phyloP scores from a whole-genome alignment of 176 grass and related monocot species.

The Melocanna baccifera region DNA sequence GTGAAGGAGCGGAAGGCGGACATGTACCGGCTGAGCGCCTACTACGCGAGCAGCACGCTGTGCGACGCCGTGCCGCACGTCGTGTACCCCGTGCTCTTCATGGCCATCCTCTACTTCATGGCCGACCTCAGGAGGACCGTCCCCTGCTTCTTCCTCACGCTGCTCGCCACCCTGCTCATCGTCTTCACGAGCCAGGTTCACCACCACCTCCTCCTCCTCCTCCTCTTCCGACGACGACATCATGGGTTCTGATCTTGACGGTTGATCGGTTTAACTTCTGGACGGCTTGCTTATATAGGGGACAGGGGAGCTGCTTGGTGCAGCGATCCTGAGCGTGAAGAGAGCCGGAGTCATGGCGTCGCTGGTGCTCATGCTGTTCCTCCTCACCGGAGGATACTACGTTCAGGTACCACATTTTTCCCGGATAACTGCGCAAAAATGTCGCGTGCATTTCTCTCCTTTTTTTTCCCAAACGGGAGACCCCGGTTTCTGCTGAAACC shows the following conservation, averaged over 20 bases:
- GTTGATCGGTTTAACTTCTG: no score
- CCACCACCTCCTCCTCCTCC: no score
- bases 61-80: conserved; percentile 79
- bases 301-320: conserved; percentile 78
- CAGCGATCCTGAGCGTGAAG: conserved; percentile 79
- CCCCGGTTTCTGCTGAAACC: no score
- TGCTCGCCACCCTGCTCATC: conserved; percentile 69
- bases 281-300: conserved; percentile 24
- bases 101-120: conserved; percentile 82
- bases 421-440: neutral
- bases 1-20: conserved; percentile 88
- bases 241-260: no score
- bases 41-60: conserved; percentile 81
- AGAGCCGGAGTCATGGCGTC: conserved; percentile 70
- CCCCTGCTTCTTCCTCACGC: conserved; percentile 68
- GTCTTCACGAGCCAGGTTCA: conserved; percentile 68
- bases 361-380: conserved; percentile 89
- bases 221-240: neutral
- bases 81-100: conserved; percentile 71
- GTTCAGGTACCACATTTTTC: conserved; percentile 37
- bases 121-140: conserved; percentile 56
- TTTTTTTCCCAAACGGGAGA: neutral
- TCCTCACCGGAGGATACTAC: conserved; percentile 91
- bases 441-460: neutral
- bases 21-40: conserved; percentile 82